Base-by-base conservation (phyloP, 2,329 filamentous ascomycete species). In the Neofusicoccum ribis region DNA sequence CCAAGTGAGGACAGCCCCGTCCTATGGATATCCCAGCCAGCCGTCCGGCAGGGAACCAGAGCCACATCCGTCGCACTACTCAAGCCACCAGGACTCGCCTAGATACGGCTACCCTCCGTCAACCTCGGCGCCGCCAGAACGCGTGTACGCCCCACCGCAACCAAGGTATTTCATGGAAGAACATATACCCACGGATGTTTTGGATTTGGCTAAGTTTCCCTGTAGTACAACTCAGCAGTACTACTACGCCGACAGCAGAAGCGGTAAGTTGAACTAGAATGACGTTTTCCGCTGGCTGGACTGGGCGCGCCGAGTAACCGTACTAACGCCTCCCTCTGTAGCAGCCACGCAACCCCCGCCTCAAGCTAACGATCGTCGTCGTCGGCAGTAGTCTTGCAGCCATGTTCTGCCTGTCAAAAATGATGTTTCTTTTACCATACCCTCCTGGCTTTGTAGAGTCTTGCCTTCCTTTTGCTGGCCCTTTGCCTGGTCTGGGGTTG, bases 81-180 rank as follows among this genome's bases (percentile, higher is more conserved):
- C 51, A 56, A 52, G 52, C 17, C 36, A 56, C 31, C 56, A 65
- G 63, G 49, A 47, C 51, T 51, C 65, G 47, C 44, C 64, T n/a
- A 65, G 64, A 49, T 70, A 59, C 68, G 68, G 20, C 62, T 71
- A 65, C 67, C 70, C 41, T 61, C 69, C 50, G 64, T 67, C 56
- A 69, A 72, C 67, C 49, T 70, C 60, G 67, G 71, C 67, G 31
- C 59, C 68, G 47, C 65, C 65, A 9, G 64, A 65, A 44, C 61
- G 49, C 50, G 39, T 46, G 31, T 67, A 68, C 51, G 56, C 65
- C n/a, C 61, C 60, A 12, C 63, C 59, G 34, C 52, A 63, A 54
- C 72, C 75, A 73, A 79, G 77, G 77, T 79, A 79, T 78, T 79
- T 78, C 46, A 46, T 59, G 52, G 63, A 64, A 59, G 62, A 60